Evolutionary conservation across 768 basidiomycete species (phyloP).

Genomic region (Pleurotus sapidus): DNA sequence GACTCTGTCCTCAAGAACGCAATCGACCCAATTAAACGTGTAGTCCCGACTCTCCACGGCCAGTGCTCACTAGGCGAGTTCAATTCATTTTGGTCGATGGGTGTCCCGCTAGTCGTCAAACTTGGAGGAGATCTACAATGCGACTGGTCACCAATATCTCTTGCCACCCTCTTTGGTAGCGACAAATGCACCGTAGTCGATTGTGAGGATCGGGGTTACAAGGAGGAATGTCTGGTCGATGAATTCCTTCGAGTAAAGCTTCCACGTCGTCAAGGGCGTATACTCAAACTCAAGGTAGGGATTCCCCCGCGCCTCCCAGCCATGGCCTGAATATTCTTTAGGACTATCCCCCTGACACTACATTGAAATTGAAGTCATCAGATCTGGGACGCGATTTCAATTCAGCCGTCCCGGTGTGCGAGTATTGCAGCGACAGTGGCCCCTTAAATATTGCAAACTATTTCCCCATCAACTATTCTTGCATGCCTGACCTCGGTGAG

Average conservation of each 20-base stretch:
- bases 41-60: neutral
- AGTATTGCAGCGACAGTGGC: slow-evolving; percentile 64
- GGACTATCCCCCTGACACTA: slow-evolving; percentile 68
- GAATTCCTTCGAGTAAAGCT: slow-evolving; percentile 15
- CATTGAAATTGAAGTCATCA: slow-evolving; percentile 62
- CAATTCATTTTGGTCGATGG: neutral
- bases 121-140: neutral
- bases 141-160: slow-evolving; percentile 62
- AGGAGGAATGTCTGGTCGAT: slow-evolving; percentile 23
- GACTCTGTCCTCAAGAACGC: no score
- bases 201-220: slow-evolving; percentile 38
- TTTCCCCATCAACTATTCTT: slow-evolving; percentile 52
- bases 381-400: slow-evolving; percentile 64
- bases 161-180: slow-evolving; percentile 45
- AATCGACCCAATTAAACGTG: no score
- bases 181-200: slow-evolving; percentile 53
- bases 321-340: neutral
- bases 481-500: slow-evolving; percentile 52
- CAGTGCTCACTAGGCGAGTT: neutral
- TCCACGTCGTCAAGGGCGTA: neutral
- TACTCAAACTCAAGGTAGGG: slow-evolving; percentile 7
- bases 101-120: neutral
- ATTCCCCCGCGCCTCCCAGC: neutral
- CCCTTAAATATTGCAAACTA: slow-evolving; percentile 65
- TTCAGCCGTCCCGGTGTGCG: slow-evolving; percentile 58